Base-by-base conservation (phyloP, 1,284 basidiomycete genomes). In the Cutaneotrichosporon mucoides region DNA sequence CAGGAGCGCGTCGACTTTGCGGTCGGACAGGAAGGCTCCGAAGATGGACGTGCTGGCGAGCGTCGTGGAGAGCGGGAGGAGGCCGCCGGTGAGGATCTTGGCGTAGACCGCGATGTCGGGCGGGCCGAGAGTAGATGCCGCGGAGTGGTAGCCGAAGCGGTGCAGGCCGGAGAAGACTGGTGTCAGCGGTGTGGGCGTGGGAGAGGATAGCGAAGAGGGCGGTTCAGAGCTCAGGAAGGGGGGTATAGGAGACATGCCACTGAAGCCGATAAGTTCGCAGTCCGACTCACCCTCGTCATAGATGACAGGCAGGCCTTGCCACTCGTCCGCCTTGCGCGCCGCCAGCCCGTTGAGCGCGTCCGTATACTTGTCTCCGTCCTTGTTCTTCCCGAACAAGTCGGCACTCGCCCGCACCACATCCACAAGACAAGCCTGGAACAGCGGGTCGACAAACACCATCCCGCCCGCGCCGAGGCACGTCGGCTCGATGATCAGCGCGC, bases 361-460 rank as follows among this genome's bases (percentile, higher is more conserved):
- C 24, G 24, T 24, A 24, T 24, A 24, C 24, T 24, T 24, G 24
- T 24, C 24, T 24, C 24, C 24, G 24, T 24, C 24, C 24, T 24
- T 24, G 24, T 24, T 24, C 24, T 24, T 24, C 24, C 24, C 24
- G 24, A 83, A 84, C 10, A 83, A 67, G 56, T 79, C 76, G n/a
- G 68, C 70, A 58, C 77, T 77, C 2, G 79, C 81, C 37, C 95
- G 85, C 6, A 91, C 89, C 3, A 86, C 83, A 67, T 96, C 91
- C 50, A 97, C 81, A 61, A 99, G 79, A 43, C 92, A 80, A 16
- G 90, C 84, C 74, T 99, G 95, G 82, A 95, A 98, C 38, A 99
- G 85, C 1, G 95, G 95, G 71, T 99, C 95, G 50, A 98, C 92
- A 72, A 97, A 98, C 43, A 94, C 82, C 95, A 98, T 98, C 0